Evolutionary conservation across 768 basidiomycete species (phyloP).

Genomic region (Strobilomyces dryophilus): DNA sequence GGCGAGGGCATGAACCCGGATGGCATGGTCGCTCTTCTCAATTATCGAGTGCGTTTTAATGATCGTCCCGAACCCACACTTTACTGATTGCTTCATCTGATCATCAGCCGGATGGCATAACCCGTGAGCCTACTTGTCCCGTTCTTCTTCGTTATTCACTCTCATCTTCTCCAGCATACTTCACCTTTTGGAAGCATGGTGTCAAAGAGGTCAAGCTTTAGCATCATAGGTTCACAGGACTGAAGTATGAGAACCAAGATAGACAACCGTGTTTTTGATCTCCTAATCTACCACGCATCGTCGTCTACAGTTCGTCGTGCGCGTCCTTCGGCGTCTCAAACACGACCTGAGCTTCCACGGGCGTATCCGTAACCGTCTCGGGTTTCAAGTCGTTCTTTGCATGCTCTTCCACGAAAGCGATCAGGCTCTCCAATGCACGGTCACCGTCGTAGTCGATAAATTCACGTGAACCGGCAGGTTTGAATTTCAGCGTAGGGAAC

Average conservation of each 20-base stretch:
- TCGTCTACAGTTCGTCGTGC: constrained; percentile 29
- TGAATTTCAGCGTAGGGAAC: constrained; percentile 97
- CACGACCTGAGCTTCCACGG: constrained; percentile 20
- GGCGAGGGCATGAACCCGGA: constrained; percentile 79
- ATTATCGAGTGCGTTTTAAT: constrained; percentile 68
- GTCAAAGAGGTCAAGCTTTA: constrained; percentile 76
- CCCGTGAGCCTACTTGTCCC: constrained; percentile 50
- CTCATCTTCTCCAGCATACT: constrained; percentile 54
- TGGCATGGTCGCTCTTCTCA: constrained; percentile 91
- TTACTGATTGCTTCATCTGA: not conserved
- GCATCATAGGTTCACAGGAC: constrained; percentile 12
- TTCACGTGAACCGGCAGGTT: constrained; percentile 77
- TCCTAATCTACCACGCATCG: constrained; percentile 10
- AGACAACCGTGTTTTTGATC: constrained; percentile 19
- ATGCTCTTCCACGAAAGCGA: constrained; percentile 78
- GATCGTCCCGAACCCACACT: no score
- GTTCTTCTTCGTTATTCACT: not conserved
- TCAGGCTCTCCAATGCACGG: constrained; percentile 78
- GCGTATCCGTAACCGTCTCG: constrained; percentile 19
- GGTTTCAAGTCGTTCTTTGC: constrained; percentile 68
- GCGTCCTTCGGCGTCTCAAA: constrained; percentile 24
- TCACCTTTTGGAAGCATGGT: constrained; percentile 97
- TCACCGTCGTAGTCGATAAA: constrained; percentile 96
- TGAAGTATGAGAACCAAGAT: constrained; percentile 18
- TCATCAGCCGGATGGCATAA: constrained; percentile 67